Evolutionary conservation across 768 basidiomycete genomes (phyloP).

Genomic region (Lentinula sp.): DNA sequence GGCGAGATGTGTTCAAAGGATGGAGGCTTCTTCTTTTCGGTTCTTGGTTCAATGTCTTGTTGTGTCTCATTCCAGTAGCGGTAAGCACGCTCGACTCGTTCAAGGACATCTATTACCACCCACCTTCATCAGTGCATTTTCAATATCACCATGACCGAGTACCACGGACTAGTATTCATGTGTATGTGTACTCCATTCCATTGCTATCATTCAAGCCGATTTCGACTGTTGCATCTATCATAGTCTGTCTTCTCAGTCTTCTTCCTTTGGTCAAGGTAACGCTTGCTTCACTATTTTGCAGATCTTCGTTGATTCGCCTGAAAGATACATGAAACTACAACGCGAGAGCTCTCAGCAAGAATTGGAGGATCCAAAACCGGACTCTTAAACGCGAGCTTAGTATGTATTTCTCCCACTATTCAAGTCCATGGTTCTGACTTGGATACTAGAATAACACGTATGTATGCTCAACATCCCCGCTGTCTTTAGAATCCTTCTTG

Average conservation of each 20-base stretch:
- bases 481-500: background rate
- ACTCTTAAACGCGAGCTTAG: slow-evolving; percentile 77
- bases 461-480: slow-evolving; percentile 16
- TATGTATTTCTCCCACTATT: slow-evolving; percentile 23
- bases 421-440: background rate
- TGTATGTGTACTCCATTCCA: slow-evolving; percentile 33
- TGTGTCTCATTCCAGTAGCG: slow-evolving; percentile 63
- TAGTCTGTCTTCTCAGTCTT: slow-evolving; percentile 65
- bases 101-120: background rate
- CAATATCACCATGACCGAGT: slow-evolving; percentile 37
- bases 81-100: slow-evolving; percentile 30
- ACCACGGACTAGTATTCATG: slow-evolving; percentile 53
- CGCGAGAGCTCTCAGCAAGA: slow-evolving; percentile 64
- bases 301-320: slow-evolving; percentile 16
- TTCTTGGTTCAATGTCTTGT: slow-evolving; percentile 67
- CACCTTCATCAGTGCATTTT: slow-evolving; percentile 44
- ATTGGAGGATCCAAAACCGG: slow-evolving; percentile 76
- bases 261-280: slow-evolving; percentile 73
- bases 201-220: background rate
- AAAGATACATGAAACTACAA: slow-evolving; percentile 74
- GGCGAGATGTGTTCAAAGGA: slow-evolving; percentile 21
- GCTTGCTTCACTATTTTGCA: slow-evolving; percentile 1
- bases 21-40: slow-evolving; percentile 49
- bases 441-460: slow-evolving; percentile 57
- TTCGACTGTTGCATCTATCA: background rate